Conservation (phyloP, 345 rosid genomes). For the Jatropha curcas region DNA sequence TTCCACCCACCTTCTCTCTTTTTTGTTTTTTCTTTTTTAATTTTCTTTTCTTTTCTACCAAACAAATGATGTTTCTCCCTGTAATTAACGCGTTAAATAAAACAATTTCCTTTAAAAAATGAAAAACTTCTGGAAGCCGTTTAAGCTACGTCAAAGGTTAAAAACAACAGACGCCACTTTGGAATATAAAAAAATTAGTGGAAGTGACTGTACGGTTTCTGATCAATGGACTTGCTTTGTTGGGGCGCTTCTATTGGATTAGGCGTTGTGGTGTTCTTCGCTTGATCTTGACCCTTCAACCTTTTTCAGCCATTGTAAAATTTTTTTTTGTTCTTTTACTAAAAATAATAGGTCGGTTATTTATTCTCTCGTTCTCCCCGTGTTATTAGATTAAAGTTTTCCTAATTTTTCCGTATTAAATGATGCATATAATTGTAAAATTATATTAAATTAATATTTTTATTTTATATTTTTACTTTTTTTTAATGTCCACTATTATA, state of each 20-base stretch:
- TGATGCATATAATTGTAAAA: too few relatives aligned
- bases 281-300: background rate
- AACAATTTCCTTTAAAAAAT: background rate
- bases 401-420: too few relatives aligned
- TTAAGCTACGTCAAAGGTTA: background rate
- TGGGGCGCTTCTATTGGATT: background rate
- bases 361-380: too few relatives aligned
- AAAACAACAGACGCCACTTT: background rate
- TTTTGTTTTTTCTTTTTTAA: background rate
- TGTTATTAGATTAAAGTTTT: too few relatives aligned
- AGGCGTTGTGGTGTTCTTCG: background rate
- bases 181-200: background rate
- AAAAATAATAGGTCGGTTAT: too few relatives aligned
- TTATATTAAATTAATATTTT: too few relatives aligned
- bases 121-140: constrained; percentile 22
- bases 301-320: background rate
- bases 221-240: background rate
- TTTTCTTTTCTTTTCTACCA: constrained; percentile 3
- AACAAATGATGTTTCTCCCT: background rate
- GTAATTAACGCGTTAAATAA: constrained; percentile 2
- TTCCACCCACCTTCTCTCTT: constrained; percentile 36
- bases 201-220: background rate
- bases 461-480: too few relatives aligned
- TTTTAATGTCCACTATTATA: too few relatives aligned
- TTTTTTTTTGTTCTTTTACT: too few relatives aligned